These are phyloP conservation scores for Colletotrichum aenigma DNA, from an alignment of 2,329 filamentous ascomycete species.

Conservation along the genomic window DNA sequence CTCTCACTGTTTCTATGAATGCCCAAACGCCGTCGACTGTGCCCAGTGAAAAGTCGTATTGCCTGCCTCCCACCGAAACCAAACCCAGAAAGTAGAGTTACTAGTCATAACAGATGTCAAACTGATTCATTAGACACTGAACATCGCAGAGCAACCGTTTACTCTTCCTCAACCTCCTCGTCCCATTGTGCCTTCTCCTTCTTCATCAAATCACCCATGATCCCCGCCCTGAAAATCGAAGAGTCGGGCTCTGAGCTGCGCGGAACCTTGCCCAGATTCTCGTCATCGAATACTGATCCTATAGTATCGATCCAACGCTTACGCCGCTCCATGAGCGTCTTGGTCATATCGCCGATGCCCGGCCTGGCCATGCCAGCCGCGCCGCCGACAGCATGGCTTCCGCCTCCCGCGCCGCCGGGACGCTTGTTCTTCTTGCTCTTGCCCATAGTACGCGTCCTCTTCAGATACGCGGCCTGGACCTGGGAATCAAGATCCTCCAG, in stretches of 20 bases:
- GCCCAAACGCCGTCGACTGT: slow-evolving; percentile 10
- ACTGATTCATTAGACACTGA: not conserved
- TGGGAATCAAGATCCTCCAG: slow-evolving; percentile 95
- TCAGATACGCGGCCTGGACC: slow-evolving; percentile 93
- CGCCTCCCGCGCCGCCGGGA: slow-evolving; percentile 75
- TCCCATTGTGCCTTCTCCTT: slow-evolving; percentile 82
- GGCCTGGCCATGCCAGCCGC: slow-evolving; percentile 70
- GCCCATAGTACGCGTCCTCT: slow-evolving; percentile 91
- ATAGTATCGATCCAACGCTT: slow-evolving; percentile 91
- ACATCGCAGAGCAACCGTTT: slow-evolving; percentile 10
- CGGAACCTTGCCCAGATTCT: slow-evolving; percentile 76
- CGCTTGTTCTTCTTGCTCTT: slow-evolving; percentile 92
- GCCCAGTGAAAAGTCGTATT: not conserved
- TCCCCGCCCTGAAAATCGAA: slow-evolving; percentile 74
- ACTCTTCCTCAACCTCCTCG: slow-evolving; percentile 75
- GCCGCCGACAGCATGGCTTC: slow-evolving; percentile 63
- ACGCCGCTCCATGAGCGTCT: slow-evolving; percentile 90
- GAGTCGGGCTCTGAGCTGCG: slow-evolving; percentile 65
- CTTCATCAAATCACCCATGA: slow-evolving; percentile 77
- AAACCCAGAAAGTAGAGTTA: not conserved
- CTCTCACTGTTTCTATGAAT: not conserved
- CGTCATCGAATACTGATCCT: slow-evolving; percentile 86
- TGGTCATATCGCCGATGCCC: slow-evolving; percentile 88
- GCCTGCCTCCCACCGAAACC: not conserved
- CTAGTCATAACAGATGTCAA: slow-evolving; percentile 1